Conservation (phyloP, 495 filamentous ascomycete genomes). For the Penicillium alfredii region DNA sequence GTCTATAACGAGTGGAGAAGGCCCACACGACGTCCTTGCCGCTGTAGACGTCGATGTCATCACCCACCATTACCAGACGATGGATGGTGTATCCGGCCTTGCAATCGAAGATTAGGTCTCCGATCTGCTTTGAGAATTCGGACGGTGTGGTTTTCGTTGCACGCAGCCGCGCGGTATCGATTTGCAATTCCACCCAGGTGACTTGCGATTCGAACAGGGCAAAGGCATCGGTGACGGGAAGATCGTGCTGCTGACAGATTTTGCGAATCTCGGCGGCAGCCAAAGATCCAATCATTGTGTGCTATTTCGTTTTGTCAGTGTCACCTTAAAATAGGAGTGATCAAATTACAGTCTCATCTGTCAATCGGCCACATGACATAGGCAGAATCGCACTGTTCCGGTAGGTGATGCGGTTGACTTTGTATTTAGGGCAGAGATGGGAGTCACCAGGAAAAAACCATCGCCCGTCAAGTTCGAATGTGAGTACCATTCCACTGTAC, state of each 20-base stretch:
- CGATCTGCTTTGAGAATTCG: constrained; percentile 26
- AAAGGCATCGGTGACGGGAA: constrained; percentile 34
- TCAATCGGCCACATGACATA: constrained; percentile 29
- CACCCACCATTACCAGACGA: constrained; percentile 31
- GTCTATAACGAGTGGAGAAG: constrained; percentile 35
- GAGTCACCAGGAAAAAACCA: constrained; percentile 30
- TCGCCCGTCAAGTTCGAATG: constrained; percentile 55
- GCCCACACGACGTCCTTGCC: constrained; percentile 40
- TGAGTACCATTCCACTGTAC: constrained; percentile 44
- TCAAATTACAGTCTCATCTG: constrained; percentile 33
- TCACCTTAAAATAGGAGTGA: background rate
- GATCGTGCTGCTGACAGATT: constrained; percentile 26
- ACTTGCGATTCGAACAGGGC: constrained; percentile 37
- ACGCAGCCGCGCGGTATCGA: constrained; percentile 29
- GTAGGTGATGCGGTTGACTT: constrained; percentile 38
- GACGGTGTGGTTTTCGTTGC: constrained; percentile 24
- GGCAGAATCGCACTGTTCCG: constrained; percentile 35
- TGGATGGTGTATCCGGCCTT: constrained; percentile 37
- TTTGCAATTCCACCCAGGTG: constrained; percentile 34
- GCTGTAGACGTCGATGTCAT: constrained; percentile 36
- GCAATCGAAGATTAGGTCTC: constrained; percentile 30
- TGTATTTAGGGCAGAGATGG: constrained; percentile 24
- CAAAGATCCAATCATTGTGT: constrained; percentile 36
- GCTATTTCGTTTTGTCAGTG: constrained; percentile 7
- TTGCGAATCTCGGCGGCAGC: constrained; percentile 35